Base-by-base conservation (phyloP, 495 filamentous ascomycete species). In the Sphaerosporella brunnea region DNA sequence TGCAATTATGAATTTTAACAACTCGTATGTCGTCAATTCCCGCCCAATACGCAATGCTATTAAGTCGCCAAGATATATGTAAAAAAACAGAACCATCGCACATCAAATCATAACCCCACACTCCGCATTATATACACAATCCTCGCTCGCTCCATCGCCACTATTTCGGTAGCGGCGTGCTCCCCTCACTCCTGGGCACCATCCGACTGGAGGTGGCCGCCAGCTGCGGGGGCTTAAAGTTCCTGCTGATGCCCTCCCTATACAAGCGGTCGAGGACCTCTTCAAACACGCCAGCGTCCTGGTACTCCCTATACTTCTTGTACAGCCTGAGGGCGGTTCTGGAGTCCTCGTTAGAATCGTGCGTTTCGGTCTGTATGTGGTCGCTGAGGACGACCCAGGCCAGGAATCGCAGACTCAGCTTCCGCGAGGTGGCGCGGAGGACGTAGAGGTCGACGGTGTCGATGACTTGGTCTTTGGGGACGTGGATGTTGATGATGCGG, bases 331-430 rank as follows among this genome's bases (percentile, higher is more conserved):
- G 69, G 4, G 92, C 88, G 40, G 88, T 90, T 18, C 77, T 71
- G 4, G 90, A 87, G 56, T 99, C 90, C 61, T 95, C 90, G 48
- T 95, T 86, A 0, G 76, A 82, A 61, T 99, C 92, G 60, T 99
- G 90, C 8, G 75, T 84, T 45, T 79, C 78, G 49, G 78, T 72
- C 65, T 99, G 90, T 51, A 99, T 94, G 51, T 82, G 78, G 60
- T 94, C 84, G 53, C 82, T 82, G 21, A 99, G 75, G 7, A 99
- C 68, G 19, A 75, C 74, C 76, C 82, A 86, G 3, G 88, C 84
- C 8, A 99, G 68, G 60, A 94, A 93, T 23, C 84, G 77, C 4
- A 97, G 72, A 36, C 77, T 82, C 1, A 99, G 73, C 57, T 84
- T 84, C 18, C 90, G 39, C 16, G 49, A 42, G 2, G 40, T 63